A percentile compares a stretch with the other conserved stretches of the same genome.
Conservation (phyloP, 1,284 basidiomycete genomes). For the Microbotryum silenes-acaulis region DNA sequence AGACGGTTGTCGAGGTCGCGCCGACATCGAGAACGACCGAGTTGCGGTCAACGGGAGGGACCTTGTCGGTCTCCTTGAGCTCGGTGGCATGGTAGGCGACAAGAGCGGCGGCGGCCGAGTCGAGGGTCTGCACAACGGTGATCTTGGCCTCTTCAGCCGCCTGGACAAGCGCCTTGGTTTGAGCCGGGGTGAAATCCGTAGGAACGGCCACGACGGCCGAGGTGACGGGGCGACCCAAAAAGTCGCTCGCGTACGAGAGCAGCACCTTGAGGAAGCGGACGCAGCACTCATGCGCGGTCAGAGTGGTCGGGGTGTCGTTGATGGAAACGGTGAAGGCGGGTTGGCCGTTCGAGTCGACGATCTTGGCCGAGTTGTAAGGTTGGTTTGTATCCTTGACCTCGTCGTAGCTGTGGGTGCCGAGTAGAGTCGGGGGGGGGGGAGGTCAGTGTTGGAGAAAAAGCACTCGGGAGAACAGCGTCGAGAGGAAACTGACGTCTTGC, state of each 20-base stretch:
- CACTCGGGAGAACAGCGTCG: constrained; percentile 1
- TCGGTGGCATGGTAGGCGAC: constrained; percentile 45
- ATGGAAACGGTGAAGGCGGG: constrained; percentile 65
- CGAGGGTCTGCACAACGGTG: constrained; percentile 54
- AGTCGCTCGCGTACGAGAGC: constrained; percentile 80
- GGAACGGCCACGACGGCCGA: constrained; percentile 83
- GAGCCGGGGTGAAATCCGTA: constrained; percentile 37
- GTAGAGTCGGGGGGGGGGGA: not conserved
- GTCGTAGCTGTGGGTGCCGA: constrained; percentile 28
- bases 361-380: constrained; percentile 78
- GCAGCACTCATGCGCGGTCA: constrained; percentile 77
- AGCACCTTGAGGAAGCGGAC: constrained; percentile 80
- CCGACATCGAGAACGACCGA: constrained; percentile 53
- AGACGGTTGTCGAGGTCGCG: constrained; percentile 49
- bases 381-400: constrained; percentile 63
- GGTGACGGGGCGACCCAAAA: constrained; percentile 69
- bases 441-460: not conserved
- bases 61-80: constrained; percentile 48
- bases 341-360: constrained; percentile 53
- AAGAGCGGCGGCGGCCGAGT: constrained; percentile 44
- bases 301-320: constrained; percentile 56
- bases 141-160: constrained; percentile 58
- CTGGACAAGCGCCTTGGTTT: constrained; percentile 40
- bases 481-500: constrained; percentile 61
- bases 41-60: constrained; percentile 51